Evolutionary conservation across 805 yeast genomes (phyloP), one percentile per base, ranked within the genome.

Genomic region (Candida golubevii): DNA sequence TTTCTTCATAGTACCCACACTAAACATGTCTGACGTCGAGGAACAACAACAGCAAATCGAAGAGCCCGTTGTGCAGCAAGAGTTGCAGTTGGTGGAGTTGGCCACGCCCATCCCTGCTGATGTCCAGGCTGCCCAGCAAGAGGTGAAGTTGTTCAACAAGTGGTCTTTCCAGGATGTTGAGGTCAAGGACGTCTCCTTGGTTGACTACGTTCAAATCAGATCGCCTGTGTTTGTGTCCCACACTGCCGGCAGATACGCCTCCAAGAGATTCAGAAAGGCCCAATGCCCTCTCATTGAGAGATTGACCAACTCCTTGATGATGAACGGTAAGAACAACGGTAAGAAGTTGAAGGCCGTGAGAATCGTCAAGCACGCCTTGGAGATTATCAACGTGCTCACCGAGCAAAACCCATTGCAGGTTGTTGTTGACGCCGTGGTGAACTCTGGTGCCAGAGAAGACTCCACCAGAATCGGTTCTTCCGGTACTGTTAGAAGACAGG

Each of bases 311-410:
- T 86, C 99, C 58, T 82, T 93, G 73, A 93, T 93, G 99, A 93
- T 93, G 99, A 90, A 93, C 86, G 99, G 99, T 82, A 91, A 98
- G 83, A 93, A 93, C 95, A 93, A 95, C 86, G 99, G 99, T 85
- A 93, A 93, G 85, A 93, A 93, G 82, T 88, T 95, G 77, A 90
- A 91, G 87, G 99, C 99, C 66, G 98, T 93, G 65, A 90, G 98
- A 86, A 93, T 93, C 74, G 89, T 93, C 75, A 88, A 95, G 83
- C 99, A 93, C 84, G 91, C 99, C 65, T 80, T 93, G 72, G 99
- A 93, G 78, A 93, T 93, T 82, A 83, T 93, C 77, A 73, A 84
- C 83, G 90, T 93, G 61, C 83, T 95, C 72, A 89, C 99, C 65
- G 99, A 91, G 77, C 95, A 84, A 78, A 93, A 93, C 96, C 99